These are phyloP conservation scores for Cryptosporidium felis DNA, from an alignment of 169 alveolate species.

Conservation along the genomic window DNA sequence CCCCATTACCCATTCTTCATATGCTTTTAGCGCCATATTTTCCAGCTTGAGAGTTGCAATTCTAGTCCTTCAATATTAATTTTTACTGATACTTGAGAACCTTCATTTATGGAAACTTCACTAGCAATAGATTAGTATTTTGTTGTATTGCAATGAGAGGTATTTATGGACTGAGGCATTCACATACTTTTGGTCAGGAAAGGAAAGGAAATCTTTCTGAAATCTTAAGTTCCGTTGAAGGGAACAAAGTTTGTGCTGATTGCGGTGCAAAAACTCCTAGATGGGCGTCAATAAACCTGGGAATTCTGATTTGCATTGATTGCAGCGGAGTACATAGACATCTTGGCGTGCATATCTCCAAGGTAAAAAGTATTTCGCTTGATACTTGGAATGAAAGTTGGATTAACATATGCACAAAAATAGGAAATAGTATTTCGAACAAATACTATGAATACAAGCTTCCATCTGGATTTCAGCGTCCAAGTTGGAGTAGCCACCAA, in stretches of 20 bases:
- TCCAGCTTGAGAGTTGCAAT: background rate
- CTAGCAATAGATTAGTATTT: background rate
- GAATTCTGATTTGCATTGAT: constrained; percentile 93
- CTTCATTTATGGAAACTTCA: background rate
- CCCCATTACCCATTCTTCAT: background rate
- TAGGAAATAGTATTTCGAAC: constrained; percentile 80
- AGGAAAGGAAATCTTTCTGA: constrained; percentile 32
- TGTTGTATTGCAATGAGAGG: constrained; percentile 2
- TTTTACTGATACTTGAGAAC: background rate
- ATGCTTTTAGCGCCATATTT: background rate
- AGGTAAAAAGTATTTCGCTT: constrained; percentile 91
- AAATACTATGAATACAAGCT: constrained; percentile 77
- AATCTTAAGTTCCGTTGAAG: constrained; percentile 72
- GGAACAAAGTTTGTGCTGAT: constrained; percentile 94
- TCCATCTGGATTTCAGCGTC: constrained; percentile 76
- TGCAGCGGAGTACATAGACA: constrained; percentile 96
- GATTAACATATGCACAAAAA: constrained; percentile 78
- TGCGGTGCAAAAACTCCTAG: constrained; percentile 93
- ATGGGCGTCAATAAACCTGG: constrained; percentile 95
- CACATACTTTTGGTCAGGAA: background rate
- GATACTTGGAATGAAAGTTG: constrained; percentile 89
- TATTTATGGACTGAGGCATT: background rate
- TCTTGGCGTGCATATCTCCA: constrained; percentile 93
- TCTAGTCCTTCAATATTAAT: background rate
- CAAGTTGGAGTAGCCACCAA: constrained; percentile 64